Percentiles rank a stretch among this genome's conserved stretches.
Conservation (phyloP, 2,329 filamentous ascomycete species). For the Dryadomyces sulphureus region DNA sequence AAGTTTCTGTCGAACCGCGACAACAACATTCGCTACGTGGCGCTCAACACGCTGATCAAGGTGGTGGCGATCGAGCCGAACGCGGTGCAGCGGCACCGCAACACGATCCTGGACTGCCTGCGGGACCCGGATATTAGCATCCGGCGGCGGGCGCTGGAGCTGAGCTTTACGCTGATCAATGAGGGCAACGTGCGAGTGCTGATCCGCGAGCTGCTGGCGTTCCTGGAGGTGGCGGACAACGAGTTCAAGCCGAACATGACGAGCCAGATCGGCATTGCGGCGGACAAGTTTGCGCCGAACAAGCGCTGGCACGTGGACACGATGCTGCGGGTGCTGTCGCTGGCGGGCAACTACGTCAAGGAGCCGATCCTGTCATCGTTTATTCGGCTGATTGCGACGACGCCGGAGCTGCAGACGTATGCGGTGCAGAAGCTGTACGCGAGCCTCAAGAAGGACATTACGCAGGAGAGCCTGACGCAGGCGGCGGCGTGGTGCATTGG, state of each 20-base stretch:
- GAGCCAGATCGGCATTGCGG: slow-evolving; percentile 91
- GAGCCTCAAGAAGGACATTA: slow-evolving; percentile 88
- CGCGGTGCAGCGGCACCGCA: slow-evolving; percentile 89
- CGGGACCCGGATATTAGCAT: slow-evolving; percentile 98
- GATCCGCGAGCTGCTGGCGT: slow-evolving; percentile 83
- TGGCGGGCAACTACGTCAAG: slow-evolving; percentile 94
- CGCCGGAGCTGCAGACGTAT: slow-evolving; percentile 88
- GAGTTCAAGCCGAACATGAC: slow-evolving; percentile 99
- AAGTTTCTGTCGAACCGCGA: slow-evolving; percentile 95
- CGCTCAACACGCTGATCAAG: slow-evolving; percentile 92
- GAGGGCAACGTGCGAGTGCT: slow-evolving; percentile 89
- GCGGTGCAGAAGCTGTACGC: slow-evolving; percentile 89
- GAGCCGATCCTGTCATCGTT: slow-evolving; percentile 97
- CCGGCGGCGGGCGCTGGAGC: slow-evolving; percentile 79
- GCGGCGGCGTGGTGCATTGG: slow-evolving; percentile 96
- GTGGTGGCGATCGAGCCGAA: slow-evolving; percentile 97
- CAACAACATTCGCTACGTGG: slow-evolving; percentile 98
- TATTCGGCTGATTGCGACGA: slow-evolving; percentile 86
- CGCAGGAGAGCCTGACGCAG: slow-evolving; percentile 86
- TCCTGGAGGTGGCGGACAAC: slow-evolving; percentile 92
- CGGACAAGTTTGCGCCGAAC: slow-evolving; percentile 89
- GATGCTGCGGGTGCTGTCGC: slow-evolving; percentile 81
- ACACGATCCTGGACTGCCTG: slow-evolving; percentile 92
- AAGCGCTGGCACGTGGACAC: slow-evolving; percentile 98
- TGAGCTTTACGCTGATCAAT: slow-evolving; percentile 97